Evolutionary conservation across 1,284 basidiomycete genomes (phyloP).

Genomic region (Bondarzewia mesenterica): DNA sequence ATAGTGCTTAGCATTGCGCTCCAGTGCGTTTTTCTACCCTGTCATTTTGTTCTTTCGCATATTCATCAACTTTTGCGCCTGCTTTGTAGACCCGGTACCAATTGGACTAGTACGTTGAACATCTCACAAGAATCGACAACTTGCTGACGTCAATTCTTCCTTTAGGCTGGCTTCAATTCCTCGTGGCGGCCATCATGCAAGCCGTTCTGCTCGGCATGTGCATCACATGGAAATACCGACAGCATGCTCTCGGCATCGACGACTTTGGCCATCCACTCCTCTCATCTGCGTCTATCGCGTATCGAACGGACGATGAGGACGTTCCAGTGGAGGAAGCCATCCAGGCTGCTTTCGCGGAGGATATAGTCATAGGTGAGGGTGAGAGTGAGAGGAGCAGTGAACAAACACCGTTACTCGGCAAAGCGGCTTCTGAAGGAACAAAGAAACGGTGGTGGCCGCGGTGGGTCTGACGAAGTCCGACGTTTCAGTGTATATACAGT

Average conservation of each 20-base stretch:
- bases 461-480: no score
- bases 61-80: background rate
- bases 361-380: no score
- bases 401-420: no score
- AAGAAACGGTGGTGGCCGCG: no score
- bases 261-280: conserved; percentile 78
- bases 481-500: no score
- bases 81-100: conserved; percentile 58
- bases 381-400: no score
- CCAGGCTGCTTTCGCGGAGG: conserved; percentile 13
- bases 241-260: conserved; percentile 74
- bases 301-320: conserved; percentile 11
- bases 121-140: conserved; percentile 2
- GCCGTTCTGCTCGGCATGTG: conserved; percentile 76
- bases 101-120: conserved; percentile 69
- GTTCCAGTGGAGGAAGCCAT: conserved; percentile 15
- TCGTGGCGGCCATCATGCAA: conserved; percentile 85
- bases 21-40: conserved; percentile 32
- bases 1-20: conserved; percentile 85
- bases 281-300: conserved; percentile 8
- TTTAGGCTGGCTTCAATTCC: conserved; percentile 77
- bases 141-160: conserved; percentile 4
- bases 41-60: background rate
- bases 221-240: conserved; percentile 71
- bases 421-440: no score